phyloP scores from a whole-genome alignment of 371 early-diverging fungal species.

The Gilbertella persicaria region DNA sequence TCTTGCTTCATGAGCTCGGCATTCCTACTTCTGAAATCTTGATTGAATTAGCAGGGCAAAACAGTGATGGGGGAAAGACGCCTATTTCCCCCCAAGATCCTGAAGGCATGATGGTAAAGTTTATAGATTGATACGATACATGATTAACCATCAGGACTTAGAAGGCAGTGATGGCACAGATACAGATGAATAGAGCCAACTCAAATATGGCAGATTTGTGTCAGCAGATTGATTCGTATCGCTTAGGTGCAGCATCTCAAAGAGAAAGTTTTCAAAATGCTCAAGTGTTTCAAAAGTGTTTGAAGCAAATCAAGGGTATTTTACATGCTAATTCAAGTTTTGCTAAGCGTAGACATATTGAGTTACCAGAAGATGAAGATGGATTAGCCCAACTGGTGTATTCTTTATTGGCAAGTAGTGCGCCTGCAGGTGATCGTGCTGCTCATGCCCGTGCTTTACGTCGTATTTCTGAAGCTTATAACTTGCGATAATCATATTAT shows the following conservation, averaged over 20 bases:
- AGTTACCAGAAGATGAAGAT: conserved; percentile 40
- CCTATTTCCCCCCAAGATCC: conserved; percentile 46
- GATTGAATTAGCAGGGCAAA: conserved; percentile 49
- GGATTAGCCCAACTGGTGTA: conserved; percentile 46
- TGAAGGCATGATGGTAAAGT: conserved; percentile 50
- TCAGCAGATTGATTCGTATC: conserved; percentile 51
- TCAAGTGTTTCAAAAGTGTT: conserved; percentile 53
- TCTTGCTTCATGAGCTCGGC: conserved; percentile 48
- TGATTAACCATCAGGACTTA: conserved; percentile 9
- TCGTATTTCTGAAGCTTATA: conserved; percentile 53
- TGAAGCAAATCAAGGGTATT: conserved; percentile 53
- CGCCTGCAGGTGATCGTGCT: conserved; percentile 29
- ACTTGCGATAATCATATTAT: conserved; percentile 25
- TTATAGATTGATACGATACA: not conserved
- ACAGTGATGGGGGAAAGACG: conserved; percentile 39
- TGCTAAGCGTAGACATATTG: conserved; percentile 35
- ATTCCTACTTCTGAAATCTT: conserved; percentile 47
- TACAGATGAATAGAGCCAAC: conserved; percentile 55
- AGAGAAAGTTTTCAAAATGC: conserved; percentile 52
- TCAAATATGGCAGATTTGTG: conserved; percentile 56
- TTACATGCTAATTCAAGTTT: conserved; percentile 39
- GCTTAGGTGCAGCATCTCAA: conserved; percentile 44
- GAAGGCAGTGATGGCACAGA: conserved; percentile 56
- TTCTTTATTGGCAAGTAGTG: conserved; percentile 42
- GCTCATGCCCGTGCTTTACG: conserved; percentile 37